Evolutionary conservation across 805 yeast species (phyloP), one percentile per base, ranked within the genome.

Genomic region (Candida schatavii): DNA sequence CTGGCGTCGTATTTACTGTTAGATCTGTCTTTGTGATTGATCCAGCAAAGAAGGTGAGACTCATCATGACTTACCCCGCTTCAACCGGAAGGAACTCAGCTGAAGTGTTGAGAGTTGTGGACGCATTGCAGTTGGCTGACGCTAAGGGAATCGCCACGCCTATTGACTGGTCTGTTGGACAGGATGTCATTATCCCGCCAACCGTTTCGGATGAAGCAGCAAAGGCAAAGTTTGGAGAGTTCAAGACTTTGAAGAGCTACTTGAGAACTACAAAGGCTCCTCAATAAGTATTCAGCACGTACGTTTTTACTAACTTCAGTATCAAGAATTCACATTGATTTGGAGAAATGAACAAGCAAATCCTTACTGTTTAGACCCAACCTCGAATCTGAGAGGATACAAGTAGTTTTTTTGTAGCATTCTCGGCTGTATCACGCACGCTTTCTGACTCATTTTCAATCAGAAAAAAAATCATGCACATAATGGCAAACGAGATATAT

Each of bases 161-260:
- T 46, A 85, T 87, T 61, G 81, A 90, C 78, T 89, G 97, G 97
- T 75, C 74, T 44, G 81, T 77, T 42, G 96, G 96, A 52, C 79
- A 87, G 56, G 97, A 89, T 62, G 97, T 90, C 44, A 89, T 89
- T 62, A 85, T 90, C 49, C 97, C 95, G 59, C 95, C 96, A 51
- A 67, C 83, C 36, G 86, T 90, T 43, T 75, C 84, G 44, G 85
- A 87, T 62, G 91, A 78, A 59, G 88, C 75, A 41, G 90, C 88
- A 32, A 38, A 38, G 35, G 41, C 68, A 37, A 61, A 75, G 59
- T 81, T 80, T 64, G 85, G 85, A 39, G 77, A 79, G 44, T 80
- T 78, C 72, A 68, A 78, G 52, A 64, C 73, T 37, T 64, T 81
- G 55, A 81, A 79, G 67, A 80, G 84, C 37, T 81, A 82, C 66